Conservation (phyloP, 352 stramenopile species). For the Phytophthora megakarya region DNA sequence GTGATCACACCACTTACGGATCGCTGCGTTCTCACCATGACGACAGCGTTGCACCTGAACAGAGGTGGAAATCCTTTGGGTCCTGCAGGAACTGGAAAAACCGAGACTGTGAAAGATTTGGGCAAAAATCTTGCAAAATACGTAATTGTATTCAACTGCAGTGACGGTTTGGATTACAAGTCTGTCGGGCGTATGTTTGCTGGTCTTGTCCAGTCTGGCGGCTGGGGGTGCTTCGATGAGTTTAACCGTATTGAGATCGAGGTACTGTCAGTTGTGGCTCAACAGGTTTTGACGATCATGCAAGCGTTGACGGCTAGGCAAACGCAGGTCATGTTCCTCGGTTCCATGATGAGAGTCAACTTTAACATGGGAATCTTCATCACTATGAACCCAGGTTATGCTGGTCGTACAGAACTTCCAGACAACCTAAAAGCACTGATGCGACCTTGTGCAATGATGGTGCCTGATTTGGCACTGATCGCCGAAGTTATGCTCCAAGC, state of each 20-base stretch:
- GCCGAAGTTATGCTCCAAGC: conserved; percentile 89
- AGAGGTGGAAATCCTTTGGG: conserved; percentile 91
- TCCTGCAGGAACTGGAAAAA: conserved; percentile 93
- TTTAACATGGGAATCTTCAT: conserved; percentile 93
- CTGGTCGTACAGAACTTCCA: conserved; percentile 87
- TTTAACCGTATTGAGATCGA: conserved; percentile 98
- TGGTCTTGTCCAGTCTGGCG: conserved; percentile 91
- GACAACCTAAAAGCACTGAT: conserved; percentile 89
- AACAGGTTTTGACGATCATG: conserved; percentile 92
- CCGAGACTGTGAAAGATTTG: conserved; percentile 94
- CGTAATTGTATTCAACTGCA: conserved; percentile 96
- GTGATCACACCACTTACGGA: conserved; percentile 94
- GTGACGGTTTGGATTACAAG: conserved; percentile 95
- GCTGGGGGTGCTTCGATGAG: conserved; percentile 95
- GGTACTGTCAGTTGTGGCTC: conserved; percentile 93
- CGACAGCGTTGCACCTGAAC: conserved; percentile 91
- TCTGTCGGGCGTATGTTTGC: conserved; percentile 93
- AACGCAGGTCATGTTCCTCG: conserved; percentile 83
- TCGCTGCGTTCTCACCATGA: conserved; percentile 93
- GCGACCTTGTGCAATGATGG: conserved; percentile 90
- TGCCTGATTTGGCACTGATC: conserved; percentile 83
- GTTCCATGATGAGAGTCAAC: conserved; percentile 85
- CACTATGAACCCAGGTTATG: conserved; percentile 93
- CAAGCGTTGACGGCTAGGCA: conserved; percentile 82
- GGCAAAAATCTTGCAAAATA: conserved; percentile 95